Conservation (phyloP, 371 early-diverging fungal genomes). For the Dipsacomyces acuminosporus region DNA sequence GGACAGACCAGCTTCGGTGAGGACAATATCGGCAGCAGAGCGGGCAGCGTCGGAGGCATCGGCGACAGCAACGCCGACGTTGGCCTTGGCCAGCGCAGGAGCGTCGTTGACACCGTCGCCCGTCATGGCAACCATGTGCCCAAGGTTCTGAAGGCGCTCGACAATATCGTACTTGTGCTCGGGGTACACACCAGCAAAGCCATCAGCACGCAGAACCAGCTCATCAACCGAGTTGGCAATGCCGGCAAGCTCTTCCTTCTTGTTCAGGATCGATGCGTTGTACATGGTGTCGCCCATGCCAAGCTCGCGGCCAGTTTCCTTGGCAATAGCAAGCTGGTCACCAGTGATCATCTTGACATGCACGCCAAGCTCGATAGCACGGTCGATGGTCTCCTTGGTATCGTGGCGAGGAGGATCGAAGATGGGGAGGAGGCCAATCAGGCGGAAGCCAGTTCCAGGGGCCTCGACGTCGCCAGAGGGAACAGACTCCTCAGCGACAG, state of each 20-base stretch:
- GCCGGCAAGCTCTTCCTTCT: constrained; percentile 65
- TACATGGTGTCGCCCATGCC: constrained; percentile 70
- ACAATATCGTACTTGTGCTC: constrained; percentile 94
- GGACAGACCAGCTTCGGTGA: constrained; percentile 72
- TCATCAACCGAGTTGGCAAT: constrained; percentile 72
- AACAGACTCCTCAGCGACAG: constrained; percentile 65
- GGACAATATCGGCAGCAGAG: constrained; percentile 70
- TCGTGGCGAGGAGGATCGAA: constrained; percentile 87
- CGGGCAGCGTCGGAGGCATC: constrained; percentile 72
- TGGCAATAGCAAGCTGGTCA: constrained; percentile 87
- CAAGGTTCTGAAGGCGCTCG: constrained; percentile 75
- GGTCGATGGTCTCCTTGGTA: constrained; percentile 76
- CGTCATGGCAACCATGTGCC: constrained; percentile 82
- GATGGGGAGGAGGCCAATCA: constrained; percentile 68
- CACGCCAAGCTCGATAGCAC: constrained; percentile 79
- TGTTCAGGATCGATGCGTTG: constrained; percentile 68
- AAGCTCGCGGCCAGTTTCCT: constrained; percentile 73
- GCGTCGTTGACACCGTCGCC: constrained; percentile 98
- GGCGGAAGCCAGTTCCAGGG: constrained; percentile 55
- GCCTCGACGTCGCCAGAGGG: constrained; percentile 52
- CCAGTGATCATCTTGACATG: constrained; percentile 95
- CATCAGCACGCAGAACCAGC: constrained; percentile 70
- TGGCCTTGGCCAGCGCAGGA: constrained; percentile 83
- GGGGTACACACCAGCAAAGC: constrained; percentile 88
- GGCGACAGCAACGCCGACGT: constrained; percentile 78